Conservation (phyloP, 2,329 filamentous ascomycete genomes). For the Colletotrichum spinosum region DNA sequence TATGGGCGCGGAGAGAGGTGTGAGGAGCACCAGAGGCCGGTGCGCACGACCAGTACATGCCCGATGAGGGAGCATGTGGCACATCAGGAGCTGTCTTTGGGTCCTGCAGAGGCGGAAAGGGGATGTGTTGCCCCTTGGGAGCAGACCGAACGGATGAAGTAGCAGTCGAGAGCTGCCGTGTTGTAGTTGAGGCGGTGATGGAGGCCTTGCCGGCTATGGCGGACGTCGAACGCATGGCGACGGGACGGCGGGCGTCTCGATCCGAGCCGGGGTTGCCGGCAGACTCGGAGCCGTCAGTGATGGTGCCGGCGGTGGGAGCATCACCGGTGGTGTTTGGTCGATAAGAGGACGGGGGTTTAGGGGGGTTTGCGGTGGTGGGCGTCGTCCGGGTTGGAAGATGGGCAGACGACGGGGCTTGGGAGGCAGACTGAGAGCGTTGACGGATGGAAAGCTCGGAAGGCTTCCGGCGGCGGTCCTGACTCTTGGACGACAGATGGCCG, state of each 20-base stretch:
- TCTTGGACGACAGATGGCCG: constrained; percentile 70
- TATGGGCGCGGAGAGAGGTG: constrained; percentile 73
- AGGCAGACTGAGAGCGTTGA: constrained; percentile 65
- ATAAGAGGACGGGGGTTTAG: constrained; percentile 35
- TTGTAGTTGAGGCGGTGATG: constrained; percentile 30
- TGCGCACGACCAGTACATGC: constrained; percentile 79
- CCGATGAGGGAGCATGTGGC: constrained; percentile 71
- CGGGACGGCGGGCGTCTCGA: constrained; percentile 52
- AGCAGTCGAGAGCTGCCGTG: constrained; percentile 22
- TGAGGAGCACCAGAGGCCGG: constrained; percentile 72
- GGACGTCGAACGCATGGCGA: constrained; percentile 64
- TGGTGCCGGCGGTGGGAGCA: constrained; percentile 35
- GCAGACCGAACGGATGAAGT: constrained; percentile 39
- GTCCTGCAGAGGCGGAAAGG: constrained; percentile 69
- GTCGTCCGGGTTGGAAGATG: constrained; percentile 40
- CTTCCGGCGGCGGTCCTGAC: constrained; percentile 62
- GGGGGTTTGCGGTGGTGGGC: constrained; percentile 37
- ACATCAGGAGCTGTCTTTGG: constrained; percentile 69
- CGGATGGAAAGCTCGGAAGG: constrained; percentile 65
- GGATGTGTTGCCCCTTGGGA: constrained; percentile 55
- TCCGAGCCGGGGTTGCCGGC: constrained; percentile 40
- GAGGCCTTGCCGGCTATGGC: constrained; percentile 54
- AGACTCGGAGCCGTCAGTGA: constrained; percentile 42
- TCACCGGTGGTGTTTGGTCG: constrained; percentile 37
- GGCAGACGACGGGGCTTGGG: constrained; percentile 42